Conservation (phyloP, 495 filamentous ascomycete genomes). For the Penicillium simplicissimum region DNA sequence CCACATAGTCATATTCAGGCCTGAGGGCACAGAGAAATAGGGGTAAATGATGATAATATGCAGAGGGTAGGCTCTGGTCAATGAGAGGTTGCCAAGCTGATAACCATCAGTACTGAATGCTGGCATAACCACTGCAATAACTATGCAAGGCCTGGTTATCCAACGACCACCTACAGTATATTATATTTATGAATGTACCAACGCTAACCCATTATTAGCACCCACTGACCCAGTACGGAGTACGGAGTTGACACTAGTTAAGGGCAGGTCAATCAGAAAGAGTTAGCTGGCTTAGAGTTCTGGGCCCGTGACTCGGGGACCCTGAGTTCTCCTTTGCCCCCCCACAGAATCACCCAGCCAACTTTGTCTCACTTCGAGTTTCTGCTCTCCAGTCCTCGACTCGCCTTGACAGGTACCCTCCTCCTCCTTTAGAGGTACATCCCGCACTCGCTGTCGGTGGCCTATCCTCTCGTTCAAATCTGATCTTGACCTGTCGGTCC, state of each 20-base stretch:
- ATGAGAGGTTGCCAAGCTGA: not conserved
- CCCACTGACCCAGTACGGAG: too few relatives aligned
- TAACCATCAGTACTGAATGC: not conserved
- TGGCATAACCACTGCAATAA: not conserved
- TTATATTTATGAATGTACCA: not conserved
- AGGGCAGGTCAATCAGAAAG: not conserved
- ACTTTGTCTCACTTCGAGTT: conserved; percentile 3
- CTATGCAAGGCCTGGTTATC: not conserved
- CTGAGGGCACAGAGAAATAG: not conserved
- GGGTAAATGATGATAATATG: not conserved
- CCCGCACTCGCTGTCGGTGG: not conserved
- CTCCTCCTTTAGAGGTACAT: not conserved
- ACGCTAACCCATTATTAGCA: not conserved
- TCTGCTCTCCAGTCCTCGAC: not conserved
- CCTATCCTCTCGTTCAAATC: conserved; percentile 9
- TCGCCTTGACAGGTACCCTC: not conserved
- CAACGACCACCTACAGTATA: not conserved
- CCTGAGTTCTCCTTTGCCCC: not conserved
- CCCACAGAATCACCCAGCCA: conserved; percentile 7
- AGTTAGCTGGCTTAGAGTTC: not conserved
- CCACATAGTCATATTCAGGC: not conserved
- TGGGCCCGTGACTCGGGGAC: conserved; percentile 3
- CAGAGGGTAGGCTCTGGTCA: not conserved
- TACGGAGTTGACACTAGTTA: not conserved
- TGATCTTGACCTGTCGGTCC: not conserved